Percentiles rank a stretch among this genome's conserved stretches.
These are phyloP conservation scores for Aspergillus sclerotioniger DNA, from an alignment of 495 filamentous ascomycete species.

Conservation along the genomic window DNA sequence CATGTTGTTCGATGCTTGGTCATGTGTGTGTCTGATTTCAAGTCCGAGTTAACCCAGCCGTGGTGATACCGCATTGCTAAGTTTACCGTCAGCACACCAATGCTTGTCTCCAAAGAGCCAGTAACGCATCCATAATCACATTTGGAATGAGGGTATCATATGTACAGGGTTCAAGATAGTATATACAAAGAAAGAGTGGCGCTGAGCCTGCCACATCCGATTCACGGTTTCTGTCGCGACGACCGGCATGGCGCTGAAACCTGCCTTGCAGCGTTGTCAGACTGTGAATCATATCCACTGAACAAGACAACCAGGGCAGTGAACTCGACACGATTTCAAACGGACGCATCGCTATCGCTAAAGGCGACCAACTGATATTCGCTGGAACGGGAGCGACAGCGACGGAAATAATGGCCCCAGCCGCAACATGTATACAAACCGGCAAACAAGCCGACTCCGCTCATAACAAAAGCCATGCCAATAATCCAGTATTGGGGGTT, in stretches of 20 bases:
- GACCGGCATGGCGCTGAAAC: no score
- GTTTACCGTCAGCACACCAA: no score
- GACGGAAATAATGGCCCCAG: constrained; percentile 4
- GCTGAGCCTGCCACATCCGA: background rate
- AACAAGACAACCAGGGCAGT: background rate
- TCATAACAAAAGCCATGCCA: constrained; percentile 12
- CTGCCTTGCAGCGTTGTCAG: no score
- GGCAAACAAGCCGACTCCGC: constrained; percentile 11
- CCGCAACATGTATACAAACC: constrained; percentile 14
- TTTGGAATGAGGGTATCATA: constrained; percentile 3
- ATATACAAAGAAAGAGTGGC: background rate
- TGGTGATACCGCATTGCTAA: no score
- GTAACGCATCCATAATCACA: background rate
- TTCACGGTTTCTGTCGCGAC: no score
- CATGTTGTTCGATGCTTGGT: no score
- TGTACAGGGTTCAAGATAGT: background rate
- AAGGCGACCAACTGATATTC: constrained; percentile 21
- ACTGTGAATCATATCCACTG: no score
- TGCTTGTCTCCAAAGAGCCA: background rate
- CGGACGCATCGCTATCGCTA: constrained; percentile 14
- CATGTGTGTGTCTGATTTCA: no score
- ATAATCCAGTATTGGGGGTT: constrained; percentile 18
- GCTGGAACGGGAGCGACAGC: constrained; percentile 7
- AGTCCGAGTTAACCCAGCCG: no score
- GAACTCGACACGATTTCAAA: background rate